Conservation (phyloP, 305 asterid species). For the Coffea humblotiana region DNA sequence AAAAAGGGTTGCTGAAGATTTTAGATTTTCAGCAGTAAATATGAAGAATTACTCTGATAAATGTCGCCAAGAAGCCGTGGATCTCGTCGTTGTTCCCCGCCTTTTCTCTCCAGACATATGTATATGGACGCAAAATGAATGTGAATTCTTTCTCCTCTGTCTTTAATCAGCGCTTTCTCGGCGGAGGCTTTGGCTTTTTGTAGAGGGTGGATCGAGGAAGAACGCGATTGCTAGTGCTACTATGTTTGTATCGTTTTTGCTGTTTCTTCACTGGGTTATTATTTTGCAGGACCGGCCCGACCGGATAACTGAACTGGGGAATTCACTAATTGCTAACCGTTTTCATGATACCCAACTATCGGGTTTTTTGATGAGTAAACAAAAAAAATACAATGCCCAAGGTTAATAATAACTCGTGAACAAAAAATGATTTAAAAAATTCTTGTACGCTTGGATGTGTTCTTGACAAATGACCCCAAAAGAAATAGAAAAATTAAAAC, state of each 20-base stretch:
- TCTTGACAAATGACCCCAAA: too few relatives aligned
- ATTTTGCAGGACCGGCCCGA: background rate
- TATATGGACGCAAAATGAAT: background rate
- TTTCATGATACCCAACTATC: background rate
- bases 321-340: background rate
- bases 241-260: background rate
- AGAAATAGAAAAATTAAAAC: too few relatives aligned
- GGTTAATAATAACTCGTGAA: too few relatives aligned
- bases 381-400: too few relatives aligned
- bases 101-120: background rate
- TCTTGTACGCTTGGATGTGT: too few relatives aligned
- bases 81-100: conserved; percentile 15
- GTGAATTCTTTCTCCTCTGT: conserved; percentile 14
- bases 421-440: too few relatives aligned
- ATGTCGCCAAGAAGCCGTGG: conserved; percentile 22
- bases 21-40: conserved; percentile 19
- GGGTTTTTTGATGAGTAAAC: too few relatives aligned
- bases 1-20: conserved; percentile 7
- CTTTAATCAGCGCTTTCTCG: conserved; percentile 9
- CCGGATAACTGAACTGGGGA: conserved; percentile 6
- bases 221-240: background rate
- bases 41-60: conserved; percentile 21
- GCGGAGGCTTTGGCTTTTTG: conserved; percentile 12
- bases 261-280: background rate
- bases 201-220: conserved; percentile 26